Base-by-base conservation (phyloP, 106 monocot species). In the Hemerocallis citrina region DNA sequence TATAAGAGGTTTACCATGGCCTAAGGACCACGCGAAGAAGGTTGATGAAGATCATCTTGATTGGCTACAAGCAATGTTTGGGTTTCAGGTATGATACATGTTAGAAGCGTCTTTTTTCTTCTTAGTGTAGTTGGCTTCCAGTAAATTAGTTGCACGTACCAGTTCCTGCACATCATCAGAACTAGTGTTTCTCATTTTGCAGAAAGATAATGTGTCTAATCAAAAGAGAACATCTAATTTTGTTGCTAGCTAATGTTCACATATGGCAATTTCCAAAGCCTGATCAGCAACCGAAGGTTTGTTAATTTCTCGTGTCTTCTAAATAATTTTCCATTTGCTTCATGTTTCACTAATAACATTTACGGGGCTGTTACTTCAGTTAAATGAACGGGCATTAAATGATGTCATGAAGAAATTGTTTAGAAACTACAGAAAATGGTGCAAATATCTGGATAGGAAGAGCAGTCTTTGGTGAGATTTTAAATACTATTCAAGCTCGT, bases 181-280 rank as follows among this genome's bases (percentile, higher is more conserved):
- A n/a, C 38, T 63, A 65, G 27, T 33, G 39, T 47, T 55, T 71
- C 25, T 60, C 27, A 42, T 61, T 43, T 2, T 66, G 63, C 92
- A 98, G 98, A 85, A 88, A 52, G 87, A 98, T 69, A 98, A 82
- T 77, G 98, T 98, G 11, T 54, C 98, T 41, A 98, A 98, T 69
- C 98, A 98, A 62, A n/a, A 79, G 98, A 59, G 98, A 98, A 65
- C 92, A 98, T 75, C 35, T 98, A 48, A 88, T 98, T 47, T 70
- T 98, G 33, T 56, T 98, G 32, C 98, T 98, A 68, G 92, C 98
- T 8, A 98, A 98, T 79, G 87, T 92, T 13, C 91, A 98, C 57
- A 92, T 98, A 62, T 81, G 98, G 7, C 70, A 78, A 66, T 43
- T 73, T 60, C 79, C 75, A 24, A 82, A 75, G 66, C 68, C 81